phyloP scores from a whole-genome alignment of 495 filamentous ascomycete species.

The Astrocystis sublimbata region DNA sequence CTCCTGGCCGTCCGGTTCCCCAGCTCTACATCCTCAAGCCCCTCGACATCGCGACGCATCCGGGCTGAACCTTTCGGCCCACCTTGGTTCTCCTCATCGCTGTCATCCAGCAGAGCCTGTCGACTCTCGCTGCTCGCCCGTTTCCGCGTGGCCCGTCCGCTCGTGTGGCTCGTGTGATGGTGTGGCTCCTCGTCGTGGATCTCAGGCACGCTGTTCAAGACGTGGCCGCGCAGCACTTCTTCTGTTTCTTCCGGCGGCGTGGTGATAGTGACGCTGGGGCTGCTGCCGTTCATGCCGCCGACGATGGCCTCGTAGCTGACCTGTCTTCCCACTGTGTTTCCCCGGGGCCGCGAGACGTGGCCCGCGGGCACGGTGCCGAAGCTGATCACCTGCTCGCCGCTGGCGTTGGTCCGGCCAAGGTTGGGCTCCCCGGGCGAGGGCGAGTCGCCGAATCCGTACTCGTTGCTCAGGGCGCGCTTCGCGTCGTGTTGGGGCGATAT shows the following conservation, averaged over 20 bases:
- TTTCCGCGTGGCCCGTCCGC: constrained; percentile 1
- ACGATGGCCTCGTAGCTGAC: constrained; percentile 27
- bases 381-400: constrained; percentile 23
- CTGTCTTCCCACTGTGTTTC: constrained; percentile 26
- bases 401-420: neutral
- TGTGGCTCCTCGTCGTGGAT: constrained; percentile 27
- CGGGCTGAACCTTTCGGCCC: neutral
- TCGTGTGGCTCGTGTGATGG: neutral
- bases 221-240: constrained; percentile 23
- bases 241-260: constrained; percentile 19
- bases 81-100: neutral
- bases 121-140: constrained; percentile 5
- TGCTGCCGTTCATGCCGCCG: constrained; percentile 12
- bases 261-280: constrained; percentile 2
- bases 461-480: constrained; percentile 37
- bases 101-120: constrained; percentile 16
- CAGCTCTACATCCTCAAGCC: constrained; percentile 30
- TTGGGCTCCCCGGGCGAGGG: neutral
- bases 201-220: constrained; percentile 32
- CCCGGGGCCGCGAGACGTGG: constrained; percentile 20
- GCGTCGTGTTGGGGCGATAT: constrained; percentile 32
- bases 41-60: constrained; percentile 8
- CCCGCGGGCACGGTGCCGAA: constrained; percentile 20
- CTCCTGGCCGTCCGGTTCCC: constrained; percentile 18
- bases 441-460: constrained; percentile 41